Conservation (phyloP, 208 protist genomes). For the Naegleria fowleri region DNA sequence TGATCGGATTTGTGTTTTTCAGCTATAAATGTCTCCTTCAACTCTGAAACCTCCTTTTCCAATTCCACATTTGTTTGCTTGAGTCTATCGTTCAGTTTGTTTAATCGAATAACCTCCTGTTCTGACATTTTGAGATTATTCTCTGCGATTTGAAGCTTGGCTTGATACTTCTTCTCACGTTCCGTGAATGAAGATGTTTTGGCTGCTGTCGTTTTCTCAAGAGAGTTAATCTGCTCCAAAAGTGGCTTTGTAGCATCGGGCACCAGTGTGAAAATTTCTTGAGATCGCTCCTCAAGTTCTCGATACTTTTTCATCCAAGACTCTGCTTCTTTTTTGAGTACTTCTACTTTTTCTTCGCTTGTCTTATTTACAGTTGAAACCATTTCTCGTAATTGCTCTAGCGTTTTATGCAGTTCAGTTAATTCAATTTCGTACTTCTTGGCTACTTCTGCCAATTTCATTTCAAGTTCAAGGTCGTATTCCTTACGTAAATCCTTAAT, state of each 20-base stretch:
- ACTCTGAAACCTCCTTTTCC: not conserved
- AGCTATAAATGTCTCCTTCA: not conserved
- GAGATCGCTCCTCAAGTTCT: not conserved
- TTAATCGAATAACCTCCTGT: not conserved
- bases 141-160: not conserved
- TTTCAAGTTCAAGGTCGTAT: not conserved
- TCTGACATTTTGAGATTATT: not conserved
- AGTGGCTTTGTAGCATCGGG: not conserved
- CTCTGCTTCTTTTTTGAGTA: not conserved
- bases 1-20: not conserved
- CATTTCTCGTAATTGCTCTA: not conserved
- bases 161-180: not conserved
- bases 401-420: not conserved
- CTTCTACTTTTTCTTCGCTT: not conserved
- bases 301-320: not conserved
- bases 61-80: not conserved
- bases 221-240: not conserved
- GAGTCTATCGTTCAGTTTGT: not conserved
- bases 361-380: not conserved
- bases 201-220: not conserved
- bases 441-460: not conserved
- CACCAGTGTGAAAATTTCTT: not conserved
- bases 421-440: not conserved
- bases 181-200: not conserved
- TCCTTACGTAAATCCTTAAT: not conserved